phyloP scores from a whole-genome alignment of 2,329 filamentous ascomycete genomes.

The Cladobotryum mycophilum region DNA sequence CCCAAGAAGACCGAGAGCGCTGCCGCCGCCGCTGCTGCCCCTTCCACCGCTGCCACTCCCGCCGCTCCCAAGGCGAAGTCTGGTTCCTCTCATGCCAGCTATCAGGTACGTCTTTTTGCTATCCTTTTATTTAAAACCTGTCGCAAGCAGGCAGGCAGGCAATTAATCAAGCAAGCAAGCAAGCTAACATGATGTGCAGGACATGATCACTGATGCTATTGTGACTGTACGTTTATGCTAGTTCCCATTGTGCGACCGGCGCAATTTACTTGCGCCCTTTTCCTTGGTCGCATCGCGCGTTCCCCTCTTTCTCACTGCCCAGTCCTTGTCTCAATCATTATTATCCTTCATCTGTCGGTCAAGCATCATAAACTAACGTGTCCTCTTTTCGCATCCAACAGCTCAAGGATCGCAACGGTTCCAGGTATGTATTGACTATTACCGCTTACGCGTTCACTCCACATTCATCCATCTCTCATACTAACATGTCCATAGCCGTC shows the following conservation, averaged over 20 bases:
- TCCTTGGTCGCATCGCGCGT: conserved; percentile 2
- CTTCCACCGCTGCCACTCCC: conserved; percentile 18
- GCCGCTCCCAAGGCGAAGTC: conserved; percentile 42
- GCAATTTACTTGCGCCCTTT: not conserved
- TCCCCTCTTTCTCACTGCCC: not conserved
- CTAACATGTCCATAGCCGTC: conserved; percentile 38
- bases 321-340: not conserved
- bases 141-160: not conserved
- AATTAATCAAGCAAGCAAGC: not conserved
- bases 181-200: conserved; percentile 33
- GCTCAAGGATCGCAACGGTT: conserved; percentile 59
- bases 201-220: conserved; percentile 59
- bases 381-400: conserved; percentile 27
- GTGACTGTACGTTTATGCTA: conserved; percentile 45
- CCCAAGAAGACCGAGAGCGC: conserved; percentile 49
- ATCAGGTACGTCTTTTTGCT: conserved; percentile 49
- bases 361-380: conserved; percentile 32
- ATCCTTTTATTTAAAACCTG: conserved; percentile 11
- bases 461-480: conserved; percentile 10
- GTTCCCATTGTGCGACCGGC: conserved; percentile 6
- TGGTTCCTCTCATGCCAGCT: conserved; percentile 45
- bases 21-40: conserved; percentile 19
- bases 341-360: not conserved
- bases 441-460: not conserved
- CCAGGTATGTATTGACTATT: conserved; percentile 25